Percentiles rank a stretch among this genome's conserved stretches.
Conservation (phyloP, 2,329 filamentous ascomycete genomes). For the Arachnopeziza araneosa region DNA sequence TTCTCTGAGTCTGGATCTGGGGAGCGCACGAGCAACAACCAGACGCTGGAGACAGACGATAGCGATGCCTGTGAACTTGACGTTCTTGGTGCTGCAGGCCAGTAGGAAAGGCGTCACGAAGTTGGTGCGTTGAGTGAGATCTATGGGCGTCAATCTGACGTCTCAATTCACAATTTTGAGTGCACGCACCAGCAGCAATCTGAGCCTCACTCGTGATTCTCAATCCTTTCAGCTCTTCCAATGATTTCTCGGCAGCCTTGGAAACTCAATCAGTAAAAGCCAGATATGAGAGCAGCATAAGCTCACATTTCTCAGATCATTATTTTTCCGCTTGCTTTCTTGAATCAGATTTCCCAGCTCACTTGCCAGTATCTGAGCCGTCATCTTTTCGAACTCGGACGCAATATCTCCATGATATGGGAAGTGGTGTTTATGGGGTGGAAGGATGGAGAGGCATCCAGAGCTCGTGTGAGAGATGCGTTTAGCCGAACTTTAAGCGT, state of each 20-base stretch:
- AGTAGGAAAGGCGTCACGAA: conserved; percentile 94
- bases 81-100: conserved; percentile 84
- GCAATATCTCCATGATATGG: conserved; percentile 18
- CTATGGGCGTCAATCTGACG: conserved; percentile 39
- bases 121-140: conserved; percentile 72
- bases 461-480: neutral
- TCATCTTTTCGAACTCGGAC: conserved; percentile 52
- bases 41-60: conserved; percentile 86
- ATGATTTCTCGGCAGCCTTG: conserved; percentile 86
- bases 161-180: neutral
- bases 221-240: conserved; percentile 79
- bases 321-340: conserved; percentile 92
- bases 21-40: conserved; percentile 74
- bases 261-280: conserved; percentile 15
- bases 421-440: neutral
- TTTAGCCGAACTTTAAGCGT: conserved; percentile 2
- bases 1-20: conserved; percentile 73
- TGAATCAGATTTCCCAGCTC: conserved; percentile 89
- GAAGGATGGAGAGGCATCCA: neutral
- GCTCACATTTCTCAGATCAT: conserved; percentile 75
- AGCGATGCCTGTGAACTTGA: conserved; percentile 82
- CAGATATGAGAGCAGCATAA: conserved; percentile 8
- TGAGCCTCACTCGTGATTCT: conserved; percentile 66
- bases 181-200: conserved; percentile 32
- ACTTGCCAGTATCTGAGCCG: conserved; percentile 79